Evolutionary conservation across 148 eudicot genomes (phyloP).

Genomic region (Gaultheria prostrata): DNA sequence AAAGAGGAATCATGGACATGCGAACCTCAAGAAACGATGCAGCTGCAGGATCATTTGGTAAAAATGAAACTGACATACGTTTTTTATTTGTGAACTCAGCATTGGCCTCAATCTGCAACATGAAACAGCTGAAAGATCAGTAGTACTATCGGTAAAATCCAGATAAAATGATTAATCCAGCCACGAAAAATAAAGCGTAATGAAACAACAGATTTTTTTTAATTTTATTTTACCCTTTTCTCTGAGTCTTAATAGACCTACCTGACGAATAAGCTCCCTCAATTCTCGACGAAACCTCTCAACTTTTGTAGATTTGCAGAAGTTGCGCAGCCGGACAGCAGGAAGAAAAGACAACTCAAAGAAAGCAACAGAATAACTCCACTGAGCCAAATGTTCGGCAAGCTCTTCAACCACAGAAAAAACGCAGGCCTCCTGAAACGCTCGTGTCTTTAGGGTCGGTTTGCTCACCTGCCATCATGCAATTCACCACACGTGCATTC

Average conservation of each 20-base stretch:
- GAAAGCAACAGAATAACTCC: conserved; percentile 94
- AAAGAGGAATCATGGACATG: conserved; percentile 2
- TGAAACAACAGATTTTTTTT: background rate
- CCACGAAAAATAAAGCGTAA: background rate
- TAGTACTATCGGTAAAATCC: background rate
- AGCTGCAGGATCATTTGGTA: conserved; percentile 86
- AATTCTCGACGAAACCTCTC: conserved; percentile 84
- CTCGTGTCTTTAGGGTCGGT: conserved; percentile 61
- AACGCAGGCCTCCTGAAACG: conserved; percentile 92
- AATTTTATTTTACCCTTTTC: background rate
- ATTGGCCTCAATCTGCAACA: conserved; percentile 76
- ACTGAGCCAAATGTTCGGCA: conserved; percentile 85
- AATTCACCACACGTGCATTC: conserved; percentile 10
- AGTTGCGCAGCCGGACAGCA: conserved; percentile 64
- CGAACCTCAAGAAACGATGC: conserved; percentile 76
- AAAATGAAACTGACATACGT: conserved; percentile 54
- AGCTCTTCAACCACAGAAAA: conserved; percentile 81
- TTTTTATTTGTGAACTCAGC: conserved; percentile 66
- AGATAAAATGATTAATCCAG: background rate
- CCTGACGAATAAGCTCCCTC: conserved; percentile 82
- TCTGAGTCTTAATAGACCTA: conserved; percentile 14
- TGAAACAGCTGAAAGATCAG: background rate
- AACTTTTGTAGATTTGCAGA: conserved; percentile 81
- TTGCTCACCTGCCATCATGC: conserved; percentile 66
- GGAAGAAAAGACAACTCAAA: conserved; percentile 87